Evolutionary conservation across 148 eudicot genomes (phyloP).

Genomic region (Arbutus unedo): DNA sequence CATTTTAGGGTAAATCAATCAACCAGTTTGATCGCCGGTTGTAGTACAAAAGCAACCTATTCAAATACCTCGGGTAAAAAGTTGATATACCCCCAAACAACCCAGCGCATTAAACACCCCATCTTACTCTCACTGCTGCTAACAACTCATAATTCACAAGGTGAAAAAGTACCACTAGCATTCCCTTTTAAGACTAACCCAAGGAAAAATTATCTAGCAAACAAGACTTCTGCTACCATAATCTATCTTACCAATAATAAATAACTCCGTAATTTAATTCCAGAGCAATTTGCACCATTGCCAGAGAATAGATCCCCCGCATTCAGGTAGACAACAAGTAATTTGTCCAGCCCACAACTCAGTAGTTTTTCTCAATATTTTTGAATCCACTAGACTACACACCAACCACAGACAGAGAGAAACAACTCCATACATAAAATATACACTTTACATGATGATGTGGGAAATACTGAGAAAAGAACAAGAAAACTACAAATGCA

Average conservation of each 20-base stretch:
- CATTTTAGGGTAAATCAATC: neutral
- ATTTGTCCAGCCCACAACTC: neutral
- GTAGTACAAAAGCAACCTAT: neutral
- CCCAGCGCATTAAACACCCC: neutral
- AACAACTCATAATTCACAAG: neutral
- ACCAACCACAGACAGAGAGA: neutral
- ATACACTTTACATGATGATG: slow-evolving; percentile 12
- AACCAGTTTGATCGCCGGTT: neutral
- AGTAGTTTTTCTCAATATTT: neutral
- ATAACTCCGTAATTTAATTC: neutral
- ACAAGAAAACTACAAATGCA: neutral
- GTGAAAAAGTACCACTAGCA: too few species aligned
- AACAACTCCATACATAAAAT: slow-evolving; percentile 1
- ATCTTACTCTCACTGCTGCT: neutral
- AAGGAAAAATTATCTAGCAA: neutral
- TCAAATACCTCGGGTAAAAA: neutral
- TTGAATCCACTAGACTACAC: neutral
- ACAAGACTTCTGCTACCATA: neutral
- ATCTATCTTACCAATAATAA: neutral
- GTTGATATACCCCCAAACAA: neutral
- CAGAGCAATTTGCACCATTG: neutral
- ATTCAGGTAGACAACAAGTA: neutral
- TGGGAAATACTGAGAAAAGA: slow-evolving; percentile 1
- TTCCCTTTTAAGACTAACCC: neutral
- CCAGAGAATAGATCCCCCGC: neutral